A percentile compares a stretch with the other conserved stretches of the same genome.
These are phyloP conservation scores for Acarospora socialis DNA, from an alignment of 2,329 filamentous ascomycete species.

Conservation along the genomic window DNA sequence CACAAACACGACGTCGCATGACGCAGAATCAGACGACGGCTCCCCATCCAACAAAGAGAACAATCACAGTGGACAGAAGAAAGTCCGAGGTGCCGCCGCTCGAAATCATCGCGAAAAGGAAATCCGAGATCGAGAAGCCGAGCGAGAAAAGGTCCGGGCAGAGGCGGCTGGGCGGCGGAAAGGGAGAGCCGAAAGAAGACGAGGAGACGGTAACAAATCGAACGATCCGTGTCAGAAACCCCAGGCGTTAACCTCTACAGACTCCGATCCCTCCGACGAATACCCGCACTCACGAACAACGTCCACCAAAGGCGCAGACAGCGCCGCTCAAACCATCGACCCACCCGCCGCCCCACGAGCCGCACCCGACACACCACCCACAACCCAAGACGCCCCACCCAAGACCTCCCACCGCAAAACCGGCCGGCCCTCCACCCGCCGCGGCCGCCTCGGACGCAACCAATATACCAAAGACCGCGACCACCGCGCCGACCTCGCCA, in stretches of 20 bases:
- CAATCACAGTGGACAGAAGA: constrained; percentile 35
- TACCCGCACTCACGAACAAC: constrained; percentile 34
- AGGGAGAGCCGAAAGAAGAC: constrained; percentile 64
- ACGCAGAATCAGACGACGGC: constrained; percentile 62
- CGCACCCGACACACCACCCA: constrained; percentile 29
- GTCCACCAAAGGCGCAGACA: constrained; percentile 27
- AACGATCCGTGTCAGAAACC: constrained; percentile 4
- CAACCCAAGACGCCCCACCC: constrained; percentile 23
- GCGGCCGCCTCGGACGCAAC: constrained; percentile 56
- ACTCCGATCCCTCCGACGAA: constrained; percentile 61
- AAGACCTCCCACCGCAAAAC: constrained; percentile 46
- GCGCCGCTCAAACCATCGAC: too few relatives aligned
- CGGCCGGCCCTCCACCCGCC: constrained; percentile 49
- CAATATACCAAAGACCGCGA: constrained; percentile 72
- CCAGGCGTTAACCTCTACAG: constrained; percentile 34
- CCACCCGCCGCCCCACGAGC: constrained; percentile 28
- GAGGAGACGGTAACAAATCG: constrained; percentile 54
- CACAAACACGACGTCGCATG: constrained; percentile 35
- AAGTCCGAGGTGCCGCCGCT: constrained; percentile 41
- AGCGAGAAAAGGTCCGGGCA: constrained; percentile 56
- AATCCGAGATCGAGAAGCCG: constrained; percentile 40
- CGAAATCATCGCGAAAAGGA: constrained; percentile 40
- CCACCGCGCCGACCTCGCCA: constrained; percentile 25
- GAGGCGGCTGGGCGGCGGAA: constrained; percentile 71
- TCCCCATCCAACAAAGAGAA: constrained; percentile 31